These are phyloP conservation scores for Globisporangium radiosum DNA, from an alignment of 352 stramenopile species.

Conservation along the genomic window DNA sequence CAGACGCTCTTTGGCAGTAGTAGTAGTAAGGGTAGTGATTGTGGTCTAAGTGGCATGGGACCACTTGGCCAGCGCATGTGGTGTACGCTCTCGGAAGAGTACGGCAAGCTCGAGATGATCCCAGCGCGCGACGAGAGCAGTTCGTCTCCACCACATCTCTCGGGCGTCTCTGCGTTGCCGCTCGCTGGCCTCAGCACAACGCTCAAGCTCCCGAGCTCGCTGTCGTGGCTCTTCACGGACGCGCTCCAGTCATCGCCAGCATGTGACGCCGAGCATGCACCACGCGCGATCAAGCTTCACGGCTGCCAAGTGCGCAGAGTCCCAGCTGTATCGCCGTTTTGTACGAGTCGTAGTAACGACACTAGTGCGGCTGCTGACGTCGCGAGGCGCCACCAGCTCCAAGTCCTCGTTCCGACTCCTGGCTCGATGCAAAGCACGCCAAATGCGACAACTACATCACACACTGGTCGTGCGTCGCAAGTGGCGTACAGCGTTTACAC, in stretches of 20 bases:
- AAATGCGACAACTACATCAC: background rate
- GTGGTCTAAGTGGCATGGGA: background rate
- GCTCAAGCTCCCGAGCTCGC: constrained; percentile 38
- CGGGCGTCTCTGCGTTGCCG: background rate
- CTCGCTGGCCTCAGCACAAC: constrained; percentile 21
- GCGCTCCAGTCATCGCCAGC: constrained; percentile 18
- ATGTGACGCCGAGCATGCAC: constrained; percentile 8
- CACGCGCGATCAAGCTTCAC: constrained; percentile 33
- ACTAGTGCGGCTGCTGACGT: background rate
- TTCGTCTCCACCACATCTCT: background rate
- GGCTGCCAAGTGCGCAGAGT: constrained; percentile 42
- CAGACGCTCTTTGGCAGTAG: constrained; percentile 27
- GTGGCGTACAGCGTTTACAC: constrained; percentile 30
- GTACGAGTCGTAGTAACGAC: too few relatives aligned
- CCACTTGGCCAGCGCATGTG: constrained; percentile 30
- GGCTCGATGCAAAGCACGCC: background rate
- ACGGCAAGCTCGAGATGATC: constrained; percentile 48
- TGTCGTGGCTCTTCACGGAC: constrained; percentile 52
- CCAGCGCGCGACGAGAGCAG: constrained; percentile 18
- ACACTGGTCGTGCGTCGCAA: background rate
- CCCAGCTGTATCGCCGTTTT: background rate
- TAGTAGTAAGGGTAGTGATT: background rate
- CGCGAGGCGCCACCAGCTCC: constrained; percentile 20
- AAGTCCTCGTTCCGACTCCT: constrained; percentile 26
- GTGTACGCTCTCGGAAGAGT: constrained; percentile 51